Base-by-base conservation (phyloP, 208 protist genomes). In the Blechomonas ayalai region DNA sequence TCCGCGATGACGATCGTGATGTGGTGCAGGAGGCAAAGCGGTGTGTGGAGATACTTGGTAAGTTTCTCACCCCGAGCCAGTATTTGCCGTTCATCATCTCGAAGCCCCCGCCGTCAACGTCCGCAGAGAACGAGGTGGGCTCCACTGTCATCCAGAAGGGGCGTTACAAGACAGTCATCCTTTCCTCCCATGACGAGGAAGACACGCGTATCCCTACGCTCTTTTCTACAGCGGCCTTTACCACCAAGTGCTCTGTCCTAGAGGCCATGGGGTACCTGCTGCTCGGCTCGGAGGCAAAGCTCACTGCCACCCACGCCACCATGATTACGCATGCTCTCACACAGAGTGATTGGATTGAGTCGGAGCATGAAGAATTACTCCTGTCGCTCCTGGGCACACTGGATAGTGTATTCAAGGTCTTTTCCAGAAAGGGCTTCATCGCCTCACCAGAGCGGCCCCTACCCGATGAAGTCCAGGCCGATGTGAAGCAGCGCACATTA, bases 1-100 rank as follows among this genome's bases (percentile, higher is more conserved):
- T 95, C 27, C 63, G 68, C 9, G 85, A 93, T 26, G 82, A 92
- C 41, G 77, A 75, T 24, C 51, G 67, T 20, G 74, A 80, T 15
- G 78, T 95, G 44, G 46, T 59, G 26, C 39, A 67, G 27, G 82
- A 92, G 47, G 76, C 87, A 20, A 34, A 54, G 15, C 50, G 90
- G 34, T 95, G 82, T 45, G 53, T 90, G 18, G 67, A 87, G 56
- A 50, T 95, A 31, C 38, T 95, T 7, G 80, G 77, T 18, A 90
- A 92, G 52, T 91, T 90, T 45, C 41, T 92, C n/a, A 85, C 73
- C 31, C 87, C 87, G n/a, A 73, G 81, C 15, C 82, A 95, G 45
- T 95, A 95, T 33, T 34, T 95, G 4, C 87, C 87, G 0, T 87
- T 95, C 66, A 42, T 95, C 8, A 87, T 84, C 24, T 57, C 73